phyloP scores from a whole-genome alignment of 176 grass and related monocot species.

The Triticum dicoccoides region DNA sequence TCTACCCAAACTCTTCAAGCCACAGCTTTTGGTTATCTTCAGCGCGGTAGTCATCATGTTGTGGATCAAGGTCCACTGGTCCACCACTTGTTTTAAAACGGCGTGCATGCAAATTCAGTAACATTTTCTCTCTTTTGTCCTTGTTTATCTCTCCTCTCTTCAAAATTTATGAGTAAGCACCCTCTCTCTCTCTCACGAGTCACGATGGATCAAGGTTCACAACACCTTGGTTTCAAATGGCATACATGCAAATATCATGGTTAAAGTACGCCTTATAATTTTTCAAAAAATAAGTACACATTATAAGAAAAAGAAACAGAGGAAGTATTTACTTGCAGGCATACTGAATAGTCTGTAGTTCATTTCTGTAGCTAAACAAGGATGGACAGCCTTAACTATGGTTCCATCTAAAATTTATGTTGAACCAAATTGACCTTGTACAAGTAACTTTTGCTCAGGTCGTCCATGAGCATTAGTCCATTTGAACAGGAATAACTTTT shows the following conservation, averaged over 20 bases:
- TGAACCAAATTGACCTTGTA: not conserved
- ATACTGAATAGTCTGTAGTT: not conserved
- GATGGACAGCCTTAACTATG: not conserved
- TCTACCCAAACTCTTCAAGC: too few relatives aligned
- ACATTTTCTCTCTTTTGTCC: not conserved
- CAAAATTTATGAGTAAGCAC: not conserved
- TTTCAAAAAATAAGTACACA: not conserved
- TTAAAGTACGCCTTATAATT: not conserved
- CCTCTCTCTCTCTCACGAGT: not conserved
- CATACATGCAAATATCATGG: not conserved
- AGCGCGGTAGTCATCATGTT: not conserved
- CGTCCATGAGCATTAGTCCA: not conserved
- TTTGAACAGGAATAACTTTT: not conserved
- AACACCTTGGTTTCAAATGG: not conserved
- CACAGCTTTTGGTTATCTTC: not conserved
- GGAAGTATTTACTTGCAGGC: not conserved
- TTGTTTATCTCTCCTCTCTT: not conserved
- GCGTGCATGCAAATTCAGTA: not conserved
- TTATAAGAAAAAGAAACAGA: not conserved
- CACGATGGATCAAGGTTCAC: not conserved
- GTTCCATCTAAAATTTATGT: not conserved
- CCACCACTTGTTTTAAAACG: not conserved
- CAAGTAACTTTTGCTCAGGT: not conserved
- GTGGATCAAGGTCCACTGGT: not conserved
- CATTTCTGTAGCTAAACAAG: constrained; percentile 5